A percentile compares a stretch with the other conserved stretches of the same genome.
These are phyloP conservation scores for Porogramme epimiltina DNA, from an alignment of 1,284 basidiomycete species.

Conservation along the genomic window DNA sequence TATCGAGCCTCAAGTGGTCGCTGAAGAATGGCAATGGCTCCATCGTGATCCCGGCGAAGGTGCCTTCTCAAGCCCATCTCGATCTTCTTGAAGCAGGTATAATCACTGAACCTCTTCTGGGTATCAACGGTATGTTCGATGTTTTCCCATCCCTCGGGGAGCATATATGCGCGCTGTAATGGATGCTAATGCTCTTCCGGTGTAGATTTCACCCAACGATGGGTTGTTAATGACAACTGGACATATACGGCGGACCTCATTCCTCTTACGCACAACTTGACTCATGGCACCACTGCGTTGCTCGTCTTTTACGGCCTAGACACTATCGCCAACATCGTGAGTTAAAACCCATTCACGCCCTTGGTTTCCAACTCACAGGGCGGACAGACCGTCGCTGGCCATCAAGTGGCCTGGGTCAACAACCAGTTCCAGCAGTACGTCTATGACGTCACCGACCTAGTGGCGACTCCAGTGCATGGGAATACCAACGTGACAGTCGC, in stretches of 20 bases:
- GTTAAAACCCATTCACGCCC: conserved; percentile 5
- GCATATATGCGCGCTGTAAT: no score
- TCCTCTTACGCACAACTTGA: conserved; percentile 37
- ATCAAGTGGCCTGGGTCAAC: conserved; percentile 56
- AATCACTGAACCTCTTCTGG: conserved; percentile 56
- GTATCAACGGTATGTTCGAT: conserved; percentile 48
- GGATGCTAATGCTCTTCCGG: no score
- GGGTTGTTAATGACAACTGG: conserved; percentile 63
- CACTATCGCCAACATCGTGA: conserved; percentile 55
- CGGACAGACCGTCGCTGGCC: conserved; percentile 47
- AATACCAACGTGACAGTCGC: conserved; percentile 50
- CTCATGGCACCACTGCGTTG: conserved; percentile 34
- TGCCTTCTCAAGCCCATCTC: conserved; percentile 58
- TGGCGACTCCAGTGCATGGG: conserved; percentile 31
- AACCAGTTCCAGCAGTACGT: conserved; percentile 61
- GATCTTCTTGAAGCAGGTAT: conserved; percentile 54
- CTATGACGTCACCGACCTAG: conserved; percentile 50
- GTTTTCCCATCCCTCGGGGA: no score
- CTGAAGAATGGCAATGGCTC: conserved; percentile 55
- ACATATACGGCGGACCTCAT: conserved; percentile 59
- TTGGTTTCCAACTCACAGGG: not conserved
- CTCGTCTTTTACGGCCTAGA: conserved; percentile 65
- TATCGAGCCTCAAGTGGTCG: conserved; percentile 51
- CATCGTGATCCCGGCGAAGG: conserved; percentile 51
- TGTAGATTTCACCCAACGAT: conserved; percentile 61